Conservation (phyloP, 139 green algal genomes). For the Tetraselmis chui region DNA sequence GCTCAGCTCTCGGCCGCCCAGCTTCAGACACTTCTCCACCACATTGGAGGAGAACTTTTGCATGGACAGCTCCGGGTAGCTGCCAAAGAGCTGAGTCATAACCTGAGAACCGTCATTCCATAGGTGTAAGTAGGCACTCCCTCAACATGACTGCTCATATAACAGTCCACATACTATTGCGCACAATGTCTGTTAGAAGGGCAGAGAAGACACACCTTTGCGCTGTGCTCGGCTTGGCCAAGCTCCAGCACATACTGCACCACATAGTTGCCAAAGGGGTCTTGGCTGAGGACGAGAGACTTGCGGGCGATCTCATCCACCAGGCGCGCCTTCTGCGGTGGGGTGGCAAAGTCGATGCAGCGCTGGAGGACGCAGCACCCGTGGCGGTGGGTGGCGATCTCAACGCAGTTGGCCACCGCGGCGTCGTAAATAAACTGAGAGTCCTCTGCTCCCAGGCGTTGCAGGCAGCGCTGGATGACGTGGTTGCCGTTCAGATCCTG, state of each 20-base stretch:
- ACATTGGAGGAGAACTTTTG: conserved; percentile 99
- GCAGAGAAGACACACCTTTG: background rate
- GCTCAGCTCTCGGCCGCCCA: conserved; percentile 58
- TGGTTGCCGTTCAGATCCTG: conserved; percentile 99
- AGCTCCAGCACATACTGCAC: conserved; percentile 98
- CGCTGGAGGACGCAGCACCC: conserved; percentile 98
- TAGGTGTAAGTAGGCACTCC: no score
- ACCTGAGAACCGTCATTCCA: conserved; percentile 60
- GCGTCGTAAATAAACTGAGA: conserved; percentile 94
- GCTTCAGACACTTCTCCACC: conserved; percentile 98
- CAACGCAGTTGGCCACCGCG: conserved; percentile 68
- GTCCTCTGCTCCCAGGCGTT: conserved; percentile 62
- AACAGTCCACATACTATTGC: no score
- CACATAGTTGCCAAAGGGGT: conserved; percentile 86
- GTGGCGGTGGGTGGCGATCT: conserved; percentile 95
- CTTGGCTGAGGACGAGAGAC: conserved; percentile 80
- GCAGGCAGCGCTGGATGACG: conserved; percentile 96
- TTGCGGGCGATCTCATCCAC: conserved; percentile 75
- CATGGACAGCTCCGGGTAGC: conserved; percentile 77
- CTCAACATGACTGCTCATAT: no score
- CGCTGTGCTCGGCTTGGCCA: conserved; percentile 56
- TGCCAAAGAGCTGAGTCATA: conserved; percentile 68
- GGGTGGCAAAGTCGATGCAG: conserved; percentile 93
- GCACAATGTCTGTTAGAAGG: no score
- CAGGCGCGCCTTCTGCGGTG: conserved; percentile 64